Conservation (phyloP, 108 stramenopile species). For the Cyclostephanos invisitatus region DNA sequence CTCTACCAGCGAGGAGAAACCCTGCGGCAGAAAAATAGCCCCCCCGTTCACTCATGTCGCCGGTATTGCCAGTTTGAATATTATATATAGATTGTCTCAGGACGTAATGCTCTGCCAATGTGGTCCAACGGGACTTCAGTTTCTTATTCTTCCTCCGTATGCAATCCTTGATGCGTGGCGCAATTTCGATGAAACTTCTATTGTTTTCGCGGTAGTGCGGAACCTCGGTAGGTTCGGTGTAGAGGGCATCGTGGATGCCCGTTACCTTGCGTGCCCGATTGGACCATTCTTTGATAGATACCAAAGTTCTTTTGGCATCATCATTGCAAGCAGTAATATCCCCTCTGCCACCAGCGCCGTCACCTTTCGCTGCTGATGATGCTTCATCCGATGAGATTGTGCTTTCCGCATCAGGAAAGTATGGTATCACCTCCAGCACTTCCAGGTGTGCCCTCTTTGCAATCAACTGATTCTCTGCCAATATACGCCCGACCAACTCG, state of each 20-base stretch:
- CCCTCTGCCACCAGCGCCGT: not conserved
- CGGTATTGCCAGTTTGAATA: conserved; percentile 35
- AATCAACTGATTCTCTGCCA: conserved; percentile 59
- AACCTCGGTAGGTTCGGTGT: conserved; percentile 67
- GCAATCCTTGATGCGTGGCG: conserved; percentile 65
- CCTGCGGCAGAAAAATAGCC: conserved; percentile 47
- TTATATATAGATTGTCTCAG: conserved; percentile 60
- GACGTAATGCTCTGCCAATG: conserved; percentile 76
- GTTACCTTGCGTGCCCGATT: conserved; percentile 70
- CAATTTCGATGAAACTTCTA: conserved; percentile 50
- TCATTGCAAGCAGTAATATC: conserved; percentile 12
- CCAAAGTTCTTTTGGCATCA: not conserved
- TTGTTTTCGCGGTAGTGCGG: conserved; percentile 66
- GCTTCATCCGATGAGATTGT: not conserved
- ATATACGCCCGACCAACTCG: conserved; percentile 50
- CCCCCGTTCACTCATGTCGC: conserved; percentile 41
- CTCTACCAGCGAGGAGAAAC: conserved; percentile 30
- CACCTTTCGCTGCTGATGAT: conserved; percentile 28
- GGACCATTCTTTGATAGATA: conserved; percentile 63
- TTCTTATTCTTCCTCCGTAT: conserved; percentile 62
- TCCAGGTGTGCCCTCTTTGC: conserved; percentile 64
- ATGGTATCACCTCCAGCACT: conserved; percentile 48
- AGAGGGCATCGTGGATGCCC: conserved; percentile 71
- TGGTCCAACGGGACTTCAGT: conserved; percentile 58
- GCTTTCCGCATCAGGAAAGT: conserved; percentile 14